These are phyloP conservation scores for Ascodesmis nigricans DNA, from an alignment of 495 filamentous ascomycete genomes.

Conservation along the genomic window DNA sequence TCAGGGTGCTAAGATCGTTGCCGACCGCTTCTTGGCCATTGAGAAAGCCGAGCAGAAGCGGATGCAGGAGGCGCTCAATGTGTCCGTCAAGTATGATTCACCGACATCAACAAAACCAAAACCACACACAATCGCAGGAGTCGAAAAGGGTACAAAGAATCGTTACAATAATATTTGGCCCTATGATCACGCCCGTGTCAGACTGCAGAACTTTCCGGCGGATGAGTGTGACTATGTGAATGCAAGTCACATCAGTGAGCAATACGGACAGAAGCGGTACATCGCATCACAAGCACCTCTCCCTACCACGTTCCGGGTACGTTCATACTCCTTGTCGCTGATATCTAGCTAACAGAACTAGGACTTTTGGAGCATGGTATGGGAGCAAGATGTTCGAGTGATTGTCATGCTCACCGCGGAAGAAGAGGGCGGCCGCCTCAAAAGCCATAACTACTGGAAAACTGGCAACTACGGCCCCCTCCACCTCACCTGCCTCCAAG, in stretches of 20 bases:
- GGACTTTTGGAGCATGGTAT: constrained; percentile 96
- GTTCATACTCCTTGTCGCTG: constrained; percentile 19
- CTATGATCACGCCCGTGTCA: constrained; percentile 82
- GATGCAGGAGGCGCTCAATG: constrained; percentile 70
- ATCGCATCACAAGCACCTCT: constrained; percentile 91
- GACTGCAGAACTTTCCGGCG: constrained; percentile 42
- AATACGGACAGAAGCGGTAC: constrained; percentile 64
- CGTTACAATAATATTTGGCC: constrained; percentile 95
- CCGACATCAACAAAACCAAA: constrained; percentile 14
- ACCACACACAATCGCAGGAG: constrained; percentile 44
- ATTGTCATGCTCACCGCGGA: constrained; percentile 96
- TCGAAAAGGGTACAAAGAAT: constrained; percentile 88
- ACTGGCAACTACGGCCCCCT: constrained; percentile 60
- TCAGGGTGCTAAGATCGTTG: constrained; percentile 57
- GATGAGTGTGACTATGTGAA: constrained; percentile 89
- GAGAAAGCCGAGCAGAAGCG: constrained; percentile 69
- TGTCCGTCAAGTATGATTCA: constrained; percentile 23
- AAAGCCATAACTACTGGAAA: constrained; percentile 86
- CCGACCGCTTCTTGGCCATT: constrained; percentile 62
- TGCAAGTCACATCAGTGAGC: constrained; percentile 62
- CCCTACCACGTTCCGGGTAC: constrained; percentile 74
- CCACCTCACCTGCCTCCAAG: constrained; percentile 52
- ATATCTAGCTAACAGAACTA: constrained; percentile 30
- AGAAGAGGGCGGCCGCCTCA: constrained; percentile 76
- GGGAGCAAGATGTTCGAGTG: constrained; percentile 88